These are phyloP conservation scores for Salix viminalis DNA, from an alignment of 345 rosid species.

Conservation along the genomic window DNA sequence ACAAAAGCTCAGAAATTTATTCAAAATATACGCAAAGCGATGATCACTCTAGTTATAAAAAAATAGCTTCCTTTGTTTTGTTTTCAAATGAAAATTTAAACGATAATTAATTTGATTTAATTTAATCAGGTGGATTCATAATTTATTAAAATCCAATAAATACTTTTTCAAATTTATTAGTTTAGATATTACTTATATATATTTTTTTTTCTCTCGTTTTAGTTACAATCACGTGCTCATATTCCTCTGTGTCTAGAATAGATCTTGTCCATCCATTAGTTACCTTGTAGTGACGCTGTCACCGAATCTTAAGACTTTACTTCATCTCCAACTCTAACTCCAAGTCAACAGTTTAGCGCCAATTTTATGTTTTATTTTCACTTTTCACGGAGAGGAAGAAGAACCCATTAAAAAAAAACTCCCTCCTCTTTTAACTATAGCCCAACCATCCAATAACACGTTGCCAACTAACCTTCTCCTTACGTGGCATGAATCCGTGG, in stretches of 20 bases:
- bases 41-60: too few relatives aligned
- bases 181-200: too few relatives aligned
- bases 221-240: neutral
- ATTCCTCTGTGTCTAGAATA: neutral
- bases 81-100: too few relatives aligned
- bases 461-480: neutral
- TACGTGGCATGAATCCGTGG: slow-evolving; percentile 26
- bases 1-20: too few relatives aligned
- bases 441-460: neutral
- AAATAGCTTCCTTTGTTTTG: too few relatives aligned
- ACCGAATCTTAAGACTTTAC: neutral
- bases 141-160: too few relatives aligned
- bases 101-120: too few relatives aligned
- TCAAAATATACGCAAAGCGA: too few relatives aligned
- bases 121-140: too few relatives aligned
- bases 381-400: slow-evolving; percentile 1
- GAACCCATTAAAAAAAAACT: neutral
- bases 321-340: neutral
- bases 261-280: neutral
- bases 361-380: slow-evolving; percentile 14
- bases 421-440: neutral
- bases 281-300: too few relatives aligned
- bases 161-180: too few relatives aligned
- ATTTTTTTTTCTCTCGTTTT: neutral
- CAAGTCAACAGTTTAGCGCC: slow-evolving; percentile 35